Evolutionary conservation across 352 stramenopile genomes (phyloP).

Genomic region (Pythium sukuiense): DNA sequence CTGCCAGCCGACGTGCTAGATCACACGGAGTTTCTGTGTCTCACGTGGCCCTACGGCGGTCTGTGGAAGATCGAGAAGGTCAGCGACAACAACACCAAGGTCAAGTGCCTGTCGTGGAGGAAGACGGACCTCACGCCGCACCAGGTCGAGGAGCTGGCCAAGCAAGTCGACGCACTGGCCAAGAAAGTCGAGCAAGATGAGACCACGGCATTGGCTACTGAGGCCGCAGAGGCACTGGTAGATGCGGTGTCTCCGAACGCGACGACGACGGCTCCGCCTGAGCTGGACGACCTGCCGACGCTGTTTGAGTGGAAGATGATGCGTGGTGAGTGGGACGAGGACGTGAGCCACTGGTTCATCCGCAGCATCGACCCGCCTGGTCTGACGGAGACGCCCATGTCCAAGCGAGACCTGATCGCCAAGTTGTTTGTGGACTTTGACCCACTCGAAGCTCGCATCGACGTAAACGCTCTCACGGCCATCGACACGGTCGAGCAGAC

Average conservation of each 20-base stretch:
- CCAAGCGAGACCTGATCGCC: conserved; percentile 1
- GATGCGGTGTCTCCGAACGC: not conserved
- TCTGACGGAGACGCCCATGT: not conserved
- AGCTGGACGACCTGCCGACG: conserved; percentile 24
- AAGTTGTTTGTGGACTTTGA: conserved; percentile 29
- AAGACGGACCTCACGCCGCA: conserved; percentile 44
- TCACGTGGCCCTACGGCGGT: conserved; percentile 51
- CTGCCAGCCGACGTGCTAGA: conserved; percentile 36
- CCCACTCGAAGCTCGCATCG: conserved; percentile 26
- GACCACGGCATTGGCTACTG: conserved; percentile 15
- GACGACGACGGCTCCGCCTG: no score
- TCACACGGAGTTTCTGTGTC: conserved; percentile 44
- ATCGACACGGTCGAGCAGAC: conserved; percentile 36
- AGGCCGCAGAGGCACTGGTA: not conserved
- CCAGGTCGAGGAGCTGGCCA: conserved; percentile 19
- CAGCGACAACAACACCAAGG: conserved; percentile 31
- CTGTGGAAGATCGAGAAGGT: conserved; percentile 52
- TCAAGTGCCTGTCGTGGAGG: conserved; percentile 52
- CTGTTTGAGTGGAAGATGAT: conserved; percentile 67
- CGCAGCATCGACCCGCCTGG: conserved; percentile 41
- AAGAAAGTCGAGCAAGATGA: conserved; percentile 33
- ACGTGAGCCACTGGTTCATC: conserved; percentile 53
- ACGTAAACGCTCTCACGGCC: conserved; percentile 29
- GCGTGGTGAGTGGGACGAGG: conserved; percentile 38
- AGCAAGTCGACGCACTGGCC: conserved; percentile 19